These are phyloP conservation scores for Amyloporia xantha DNA, from an alignment of 768 basidiomycete genomes.

Conservation along the genomic window DNA sequence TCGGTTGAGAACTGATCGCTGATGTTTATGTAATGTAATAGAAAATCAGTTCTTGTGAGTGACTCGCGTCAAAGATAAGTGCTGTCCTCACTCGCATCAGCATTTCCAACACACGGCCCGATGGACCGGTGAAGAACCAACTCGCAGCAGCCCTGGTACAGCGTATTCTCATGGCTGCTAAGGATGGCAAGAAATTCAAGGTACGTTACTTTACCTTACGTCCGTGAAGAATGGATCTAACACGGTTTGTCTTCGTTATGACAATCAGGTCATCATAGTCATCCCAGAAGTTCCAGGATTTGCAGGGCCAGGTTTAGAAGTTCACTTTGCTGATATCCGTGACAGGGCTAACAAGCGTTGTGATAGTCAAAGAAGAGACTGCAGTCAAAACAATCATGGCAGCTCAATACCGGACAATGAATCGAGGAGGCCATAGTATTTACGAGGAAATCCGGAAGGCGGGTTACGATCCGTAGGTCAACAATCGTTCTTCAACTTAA, in stretches of 20 bases:
- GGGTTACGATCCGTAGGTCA: constrained; percentile 72
- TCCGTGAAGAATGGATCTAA: not conserved
- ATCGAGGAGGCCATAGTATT: constrained; percentile 81
- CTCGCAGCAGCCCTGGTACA: constrained; percentile 81
- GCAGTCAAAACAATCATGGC: constrained; percentile 81
- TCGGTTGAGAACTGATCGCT: not conserved
- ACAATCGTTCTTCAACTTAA: no score
- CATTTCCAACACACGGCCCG: constrained; percentile 64
- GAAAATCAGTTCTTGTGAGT: constrained; percentile 88
- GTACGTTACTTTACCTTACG: constrained; percentile 34
- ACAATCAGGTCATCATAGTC: constrained; percentile 75
- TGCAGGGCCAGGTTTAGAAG: constrained; percentile 39
- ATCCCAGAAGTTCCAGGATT: constrained; percentile 94
- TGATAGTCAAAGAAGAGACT: constrained; percentile 57
- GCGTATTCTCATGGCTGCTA: constrained; percentile 78
- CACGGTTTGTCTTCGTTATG: not conserved
- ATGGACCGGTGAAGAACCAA: constrained; percentile 64
- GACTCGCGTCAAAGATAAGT: no score
- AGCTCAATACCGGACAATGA: constrained; percentile 83
- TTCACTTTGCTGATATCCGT: not conserved
- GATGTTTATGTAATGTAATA: constrained; percentile 9
- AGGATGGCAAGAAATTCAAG: constrained; percentile 69
- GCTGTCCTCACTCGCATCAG: no score
- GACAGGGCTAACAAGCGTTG: not conserved
- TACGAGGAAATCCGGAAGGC: constrained; percentile 75